Conservation (phyloP, 257 asterid genomes). For the Craterostigma plantagineum region DNA sequence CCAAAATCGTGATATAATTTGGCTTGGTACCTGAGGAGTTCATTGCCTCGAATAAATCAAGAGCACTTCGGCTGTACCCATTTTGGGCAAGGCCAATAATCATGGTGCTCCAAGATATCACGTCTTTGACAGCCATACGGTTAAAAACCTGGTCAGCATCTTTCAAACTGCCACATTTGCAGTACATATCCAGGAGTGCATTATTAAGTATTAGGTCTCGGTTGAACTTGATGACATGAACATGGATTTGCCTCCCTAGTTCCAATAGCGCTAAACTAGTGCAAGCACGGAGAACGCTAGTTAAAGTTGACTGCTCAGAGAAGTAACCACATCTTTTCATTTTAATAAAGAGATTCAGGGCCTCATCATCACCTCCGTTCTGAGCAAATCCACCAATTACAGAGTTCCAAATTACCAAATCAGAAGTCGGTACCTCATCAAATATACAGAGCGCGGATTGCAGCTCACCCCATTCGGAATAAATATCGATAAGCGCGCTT, state of each 20-base stretch:
- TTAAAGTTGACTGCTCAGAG: slow-evolving; percentile 52
- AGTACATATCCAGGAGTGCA: slow-evolving; percentile 84
- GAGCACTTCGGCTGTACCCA: slow-evolving; percentile 64
- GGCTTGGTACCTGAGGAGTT: slow-evolving; percentile 38
- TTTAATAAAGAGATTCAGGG: slow-evolving; percentile 52
- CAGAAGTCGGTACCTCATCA: slow-evolving; percentile 55
- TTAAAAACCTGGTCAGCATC: slow-evolving; percentile 43
- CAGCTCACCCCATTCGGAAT: slow-evolving; percentile 51
- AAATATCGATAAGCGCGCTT: slow-evolving; percentile 62
- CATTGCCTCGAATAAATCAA: slow-evolving; percentile 54
- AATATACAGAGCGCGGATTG: slow-evolving; percentile 29
- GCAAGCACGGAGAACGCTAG: slow-evolving; percentile 75
- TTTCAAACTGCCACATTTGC: slow-evolving; percentile 71
- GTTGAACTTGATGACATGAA: slow-evolving; percentile 53
- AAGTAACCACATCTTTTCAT: slow-evolving; percentile 53
- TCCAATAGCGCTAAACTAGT: slow-evolving; percentile 74
- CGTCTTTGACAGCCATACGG: slow-evolving; percentile 55
- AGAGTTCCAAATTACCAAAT: slow-evolving; percentile 77
- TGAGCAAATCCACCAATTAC: slow-evolving; percentile 81
- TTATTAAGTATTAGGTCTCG: slow-evolving; percentile 63
- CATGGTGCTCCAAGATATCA: slow-evolving; percentile 94
- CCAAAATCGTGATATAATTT: slow-evolving; percentile 53
- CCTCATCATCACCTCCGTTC: slow-evolving; percentile 62
- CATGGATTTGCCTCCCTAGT: slow-evolving; percentile 75
- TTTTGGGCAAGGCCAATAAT: slow-evolving; percentile 84